Percentiles rank a stretch among this genome's conserved stretches.
Conservation (phyloP, 163 green algal genomes). For the Coccomyxa subellipsoidea region DNA sequence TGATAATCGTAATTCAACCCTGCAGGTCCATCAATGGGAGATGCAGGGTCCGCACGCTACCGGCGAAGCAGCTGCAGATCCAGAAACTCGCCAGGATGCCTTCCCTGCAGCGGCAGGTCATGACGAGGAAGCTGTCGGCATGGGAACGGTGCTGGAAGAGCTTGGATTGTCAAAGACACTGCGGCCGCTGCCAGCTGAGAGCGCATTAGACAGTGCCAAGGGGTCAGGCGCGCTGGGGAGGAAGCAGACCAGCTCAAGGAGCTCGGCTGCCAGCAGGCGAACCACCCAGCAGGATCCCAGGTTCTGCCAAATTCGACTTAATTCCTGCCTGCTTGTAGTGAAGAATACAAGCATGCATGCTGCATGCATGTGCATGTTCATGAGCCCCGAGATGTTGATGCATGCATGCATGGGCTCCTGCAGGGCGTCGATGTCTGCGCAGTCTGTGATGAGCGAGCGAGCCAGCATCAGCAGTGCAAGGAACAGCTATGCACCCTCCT, state of each 20-base stretch:
- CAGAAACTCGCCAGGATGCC: not conserved
- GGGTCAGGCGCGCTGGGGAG: not conserved
- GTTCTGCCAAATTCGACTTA: no score
- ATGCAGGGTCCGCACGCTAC: not conserved
- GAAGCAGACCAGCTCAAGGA: not conserved
- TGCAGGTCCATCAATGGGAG: not conserved
- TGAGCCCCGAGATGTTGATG: not conserved
- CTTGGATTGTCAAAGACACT: not conserved
- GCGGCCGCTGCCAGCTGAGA: not conserved
- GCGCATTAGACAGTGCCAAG: not conserved
- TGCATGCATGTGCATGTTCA: not conserved
- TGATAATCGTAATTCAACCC: not conserved
- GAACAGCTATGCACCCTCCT: not conserved
- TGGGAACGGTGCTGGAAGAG: not conserved
- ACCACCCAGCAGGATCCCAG: not conserved
- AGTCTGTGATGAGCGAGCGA: not conserved
- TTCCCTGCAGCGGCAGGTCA: not conserved
- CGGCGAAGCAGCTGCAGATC: not conserved
- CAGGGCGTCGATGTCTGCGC: not conserved
- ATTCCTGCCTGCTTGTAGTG: no score
- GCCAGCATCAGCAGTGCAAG: not conserved
- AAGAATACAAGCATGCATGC: not conserved
- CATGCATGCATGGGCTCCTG: not conserved
- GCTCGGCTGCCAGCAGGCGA: not conserved
- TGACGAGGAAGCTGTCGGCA: not conserved